Base-by-base conservation (phyloP, 768 basidiomycete genomes). In the Leccinum ochraceum region DNA sequence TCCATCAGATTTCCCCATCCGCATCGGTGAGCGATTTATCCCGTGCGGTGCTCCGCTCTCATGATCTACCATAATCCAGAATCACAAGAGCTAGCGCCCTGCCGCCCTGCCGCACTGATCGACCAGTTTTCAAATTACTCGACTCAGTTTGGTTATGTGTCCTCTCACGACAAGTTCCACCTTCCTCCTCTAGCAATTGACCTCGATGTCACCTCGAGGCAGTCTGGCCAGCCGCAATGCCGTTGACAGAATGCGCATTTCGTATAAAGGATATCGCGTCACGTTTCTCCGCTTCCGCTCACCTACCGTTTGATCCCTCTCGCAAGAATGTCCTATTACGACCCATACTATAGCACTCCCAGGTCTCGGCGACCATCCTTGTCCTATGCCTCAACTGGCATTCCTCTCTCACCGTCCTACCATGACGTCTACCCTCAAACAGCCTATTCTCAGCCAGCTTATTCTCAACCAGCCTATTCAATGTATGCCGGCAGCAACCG, bases 271-370 rank as follows among this genome's bases (percentile, higher is more conserved):
- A 24, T 32, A 26, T 39, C 36, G 6, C 46, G 16, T 54, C 22
- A 16, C 48, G 7, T 2, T 32, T 16, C 3, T 34, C 22, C 26
- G 37, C 32, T 22, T 64, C 67, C 28, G 60, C 60, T 59, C 37
- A 39, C 54, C 1, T 8, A 11, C 28, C 39, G 51, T 56, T n/a
- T 60, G 59, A 54, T 57, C 39, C 50, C 48, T 60, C 57, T 57
- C 59, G 48, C 60, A 67, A 68, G 34, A 34, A 80, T 80, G 78
- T 75, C 78, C 4, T 80, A 81, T 71, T 80, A 80, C 74, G 78
- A 80, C 65, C 67, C 74, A 6, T 75, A 77, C 69, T 71, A 71
- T 64, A 57, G 63, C 44, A 63, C 70, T 16, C 67, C 73, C 54
- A 65, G 71, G 70, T 76, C 71, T 39, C 66, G 74, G 49, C 68